A percentile compares a stretch with the other conserved stretches of the same genome.
Conservation (phyloP, 2,329 filamentous ascomycete genomes). For the Xylariaceae sp. region DNA sequence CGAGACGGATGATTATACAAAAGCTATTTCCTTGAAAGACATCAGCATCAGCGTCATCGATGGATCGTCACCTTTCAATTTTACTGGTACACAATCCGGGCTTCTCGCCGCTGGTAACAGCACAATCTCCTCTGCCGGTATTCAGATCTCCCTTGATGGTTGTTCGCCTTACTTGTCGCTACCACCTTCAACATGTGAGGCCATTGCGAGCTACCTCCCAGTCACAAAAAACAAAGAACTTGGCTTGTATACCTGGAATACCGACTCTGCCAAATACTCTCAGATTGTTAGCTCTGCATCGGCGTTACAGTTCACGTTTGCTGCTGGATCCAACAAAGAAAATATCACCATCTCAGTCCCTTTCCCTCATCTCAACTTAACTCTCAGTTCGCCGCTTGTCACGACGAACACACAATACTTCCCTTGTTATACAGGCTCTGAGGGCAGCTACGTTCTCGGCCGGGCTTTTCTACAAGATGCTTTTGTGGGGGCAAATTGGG, state of each 20-base stretch:
- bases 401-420: conserved; percentile 37
- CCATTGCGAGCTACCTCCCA: conserved; percentile 35
- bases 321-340: conserved; percentile 26
- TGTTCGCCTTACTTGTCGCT: conserved; percentile 40
- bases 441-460: conserved; percentile 34
- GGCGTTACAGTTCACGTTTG: conserved; percentile 38
- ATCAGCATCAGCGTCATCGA: conserved; percentile 38
- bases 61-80: conserved; percentile 38
- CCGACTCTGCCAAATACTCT: conserved; percentile 29
- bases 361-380: conserved; percentile 37
- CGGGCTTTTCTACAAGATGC: conserved; percentile 45
- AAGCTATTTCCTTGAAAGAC: conserved; percentile 33
- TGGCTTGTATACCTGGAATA: conserved; percentile 41
- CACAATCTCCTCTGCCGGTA: conserved; percentile 23
- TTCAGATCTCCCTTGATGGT: conserved; percentile 32
- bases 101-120: conserved; percentile 28
- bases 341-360: conserved; percentile 42
- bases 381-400: conserved; percentile 35
- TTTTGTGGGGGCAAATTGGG: conserved; percentile 41
- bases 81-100: conserved; percentile 27
- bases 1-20: conserved; percentile 20
- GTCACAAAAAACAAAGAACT: conserved; percentile 34
- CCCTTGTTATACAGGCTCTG: conserved; percentile 35
- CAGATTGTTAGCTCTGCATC: conserved; percentile 39
- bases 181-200: conserved; percentile 38